Conservation (phyloP, 2,329 filamentous ascomycete genomes). For the Tolypocladium inflatum region DNA sequence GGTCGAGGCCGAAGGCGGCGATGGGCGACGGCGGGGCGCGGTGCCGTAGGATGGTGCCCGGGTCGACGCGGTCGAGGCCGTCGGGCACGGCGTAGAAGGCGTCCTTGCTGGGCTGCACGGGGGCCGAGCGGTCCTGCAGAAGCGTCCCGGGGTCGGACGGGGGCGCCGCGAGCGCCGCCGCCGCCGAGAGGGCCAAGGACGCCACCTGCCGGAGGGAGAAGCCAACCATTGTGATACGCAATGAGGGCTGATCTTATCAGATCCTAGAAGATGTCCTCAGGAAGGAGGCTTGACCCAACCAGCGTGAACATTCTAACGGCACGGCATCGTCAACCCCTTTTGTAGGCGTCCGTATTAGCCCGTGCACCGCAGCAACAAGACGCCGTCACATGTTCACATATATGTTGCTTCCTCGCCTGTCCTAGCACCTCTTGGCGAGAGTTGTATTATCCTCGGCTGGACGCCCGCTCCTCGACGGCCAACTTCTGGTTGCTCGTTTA, state of each 20-base stretch:
- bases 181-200: neutral
- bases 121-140: neutral
- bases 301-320: neutral
- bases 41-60: conserved; percentile 12
- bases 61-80: conserved; percentile 4
- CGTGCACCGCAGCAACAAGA: neutral
- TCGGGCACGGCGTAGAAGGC: conserved; percentile 13
- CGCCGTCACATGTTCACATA: neutral
- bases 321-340: neutral
- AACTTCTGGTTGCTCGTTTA: too few relatives aligned
- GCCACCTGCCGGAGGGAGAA: neutral
- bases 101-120: conserved; percentile 10
- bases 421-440: neutral
- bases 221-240: neutral
- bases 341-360: neutral
- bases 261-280: neutral
- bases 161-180: neutral
- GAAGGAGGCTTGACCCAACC: neutral
- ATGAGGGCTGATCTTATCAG: neutral
- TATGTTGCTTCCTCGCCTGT: neutral
- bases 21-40: conserved; percentile 11
- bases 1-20: conserved; percentile 8
- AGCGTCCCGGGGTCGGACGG: neutral
- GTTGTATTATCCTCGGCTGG: neutral
- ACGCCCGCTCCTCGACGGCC: neutral